Base-by-base conservation (phyloP, 495 filamentous ascomycete genomes). In the Xylaria longipes region DNA sequence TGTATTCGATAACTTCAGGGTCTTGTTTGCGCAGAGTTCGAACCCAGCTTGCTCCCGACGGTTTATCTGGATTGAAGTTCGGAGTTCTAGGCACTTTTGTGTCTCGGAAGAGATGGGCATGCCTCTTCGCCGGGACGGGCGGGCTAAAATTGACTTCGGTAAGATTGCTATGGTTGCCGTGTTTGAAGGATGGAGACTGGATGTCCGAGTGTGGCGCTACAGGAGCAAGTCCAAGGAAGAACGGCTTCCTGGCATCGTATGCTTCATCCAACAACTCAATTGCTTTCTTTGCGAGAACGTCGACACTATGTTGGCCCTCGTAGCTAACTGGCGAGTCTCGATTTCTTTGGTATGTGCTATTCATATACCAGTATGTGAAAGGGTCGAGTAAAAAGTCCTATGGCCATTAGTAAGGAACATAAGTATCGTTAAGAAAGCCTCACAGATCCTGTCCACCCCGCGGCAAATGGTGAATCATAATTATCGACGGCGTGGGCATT, bases 341-440 rank as follows among this genome's bases (percentile, higher is more conserved):
- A 73, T 93, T 91, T 14, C 90, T 86, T 72, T 92, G 90, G 73
- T 87, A 92, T 9, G 84, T 89, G 12, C 87, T 82, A 77, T 93
- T 92, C 58, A 89, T 83, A 77, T 94, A 93, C 22, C 84, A 85
- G 76, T 94, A 94, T 1, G 91, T 93, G 75, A 83, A 90, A 0
- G 91, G 91, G 71, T 93, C 91, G 2, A 93, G 83, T 1, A 93
- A 83, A 63, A 93, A 92, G 73, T 93, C 90, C 73, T 77, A 43
- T 29, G 2, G 17, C 8, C 14, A 43, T 73, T 66, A 78, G 75
- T 17, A 56, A 8, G 25, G 6, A 33, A 22, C 2, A 46, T 20
- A 29, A 31, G 31, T 62, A 12, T 9, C 35, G 5, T 35, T 14
- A 35, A 17, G 45, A 37, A n/a, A 22, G 14, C 70, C 70, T 66